Percentiles rank a stretch among this genome's conserved stretches.
Conservation (phyloP, 1,139 yeast genomes). For the Taiozyma onychis region DNA sequence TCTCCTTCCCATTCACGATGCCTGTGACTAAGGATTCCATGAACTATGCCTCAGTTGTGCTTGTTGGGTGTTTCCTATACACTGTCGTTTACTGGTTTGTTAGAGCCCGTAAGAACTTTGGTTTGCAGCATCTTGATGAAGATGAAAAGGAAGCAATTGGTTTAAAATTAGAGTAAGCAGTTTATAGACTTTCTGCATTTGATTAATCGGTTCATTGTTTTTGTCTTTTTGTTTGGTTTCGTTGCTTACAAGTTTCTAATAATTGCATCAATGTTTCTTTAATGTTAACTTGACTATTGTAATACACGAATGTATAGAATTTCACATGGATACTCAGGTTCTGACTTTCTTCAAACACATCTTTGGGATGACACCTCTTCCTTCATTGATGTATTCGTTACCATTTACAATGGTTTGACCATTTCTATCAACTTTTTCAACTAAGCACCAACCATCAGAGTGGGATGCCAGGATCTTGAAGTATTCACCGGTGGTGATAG, state of each 20-base stretch:
- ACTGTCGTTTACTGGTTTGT: slow-evolving; percentile 49
- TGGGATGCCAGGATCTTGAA: slow-evolving; percentile 32
- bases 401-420: slow-evolving; percentile 15
- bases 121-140: slow-evolving; percentile 12
- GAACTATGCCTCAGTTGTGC: slow-evolving; percentile 69
- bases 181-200: not conserved
- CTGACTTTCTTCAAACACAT: slow-evolving; percentile 23
- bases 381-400: slow-evolving; percentile 27
- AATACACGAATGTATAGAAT: not conserved
- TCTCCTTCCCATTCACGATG: slow-evolving; percentile 60
- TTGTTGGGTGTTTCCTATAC: slow-evolving; percentile 49
- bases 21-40: slow-evolving; percentile 59
- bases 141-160: not conserved
- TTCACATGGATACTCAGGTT: not conserved
- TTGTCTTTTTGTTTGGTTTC: not conserved
- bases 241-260: not conserved
- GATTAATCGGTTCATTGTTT: not conserved
- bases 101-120: slow-evolving; percentile 21
- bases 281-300: no score
- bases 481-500: slow-evolving; percentile 26
- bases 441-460: slow-evolving; percentile 39
- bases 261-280: not conserved
- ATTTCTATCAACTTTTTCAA: slow-evolving; percentile 27
- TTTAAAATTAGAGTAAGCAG: not conserved
- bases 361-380: slow-evolving; percentile 34